phyloP scores from a whole-genome alignment of 2,329 filamentous ascomycete species.

The Apiospora aurea region DNA sequence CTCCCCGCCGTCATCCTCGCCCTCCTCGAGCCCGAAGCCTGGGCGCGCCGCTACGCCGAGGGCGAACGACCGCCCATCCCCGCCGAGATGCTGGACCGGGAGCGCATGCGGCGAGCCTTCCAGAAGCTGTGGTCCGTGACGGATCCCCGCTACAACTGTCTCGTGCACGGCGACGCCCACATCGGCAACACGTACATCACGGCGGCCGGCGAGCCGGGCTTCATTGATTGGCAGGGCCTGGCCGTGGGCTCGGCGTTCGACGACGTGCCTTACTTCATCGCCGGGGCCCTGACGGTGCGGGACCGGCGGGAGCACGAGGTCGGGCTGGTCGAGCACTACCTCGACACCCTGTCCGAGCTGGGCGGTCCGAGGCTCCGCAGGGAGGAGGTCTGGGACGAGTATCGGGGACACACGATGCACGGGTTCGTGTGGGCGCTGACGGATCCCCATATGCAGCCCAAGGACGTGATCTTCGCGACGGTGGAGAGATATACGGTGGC shows the following conservation, averaged over 20 bases:
- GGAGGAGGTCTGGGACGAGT: slow-evolving; percentile 38
- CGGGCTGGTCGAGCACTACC: slow-evolving; percentile 40
- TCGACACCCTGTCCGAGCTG: slow-evolving; percentile 30
- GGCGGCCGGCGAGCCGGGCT: slow-evolving; percentile 34
- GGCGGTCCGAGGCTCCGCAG: slow-evolving; percentile 35
- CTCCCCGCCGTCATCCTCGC: slow-evolving; percentile 30
- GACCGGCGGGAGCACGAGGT: slow-evolving; percentile 40
- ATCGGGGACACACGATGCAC: slow-evolving; percentile 39
- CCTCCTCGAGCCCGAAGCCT: slow-evolving; percentile 28
- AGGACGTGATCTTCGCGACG: slow-evolving; percentile 39
- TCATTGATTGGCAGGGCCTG: slow-evolving; percentile 44
- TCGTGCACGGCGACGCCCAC: slow-evolving; percentile 42
- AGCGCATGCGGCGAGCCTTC: slow-evolving; percentile 34
- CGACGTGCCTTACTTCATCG: slow-evolving; percentile 42
- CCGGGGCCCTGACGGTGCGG: slow-evolving; percentile 38
- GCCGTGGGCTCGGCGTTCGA: slow-evolving; percentile 42
- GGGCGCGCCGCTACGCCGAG: slow-evolving; percentile 25
- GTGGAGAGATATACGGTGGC: slow-evolving; percentile 37
- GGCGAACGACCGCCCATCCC: not conserved
- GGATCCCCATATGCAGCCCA: slow-evolving; percentile 40
- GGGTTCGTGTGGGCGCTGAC: slow-evolving; percentile 40
- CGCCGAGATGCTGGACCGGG: slow-evolving; percentile 34
- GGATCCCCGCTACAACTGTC: slow-evolving; percentile 38
- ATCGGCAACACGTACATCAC: slow-evolving; percentile 39
- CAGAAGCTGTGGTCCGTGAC: slow-evolving; percentile 34